Conservation (phyloP, 2,329 filamentous ascomycete genomes). For the Arthrobotrys sinensis region DNA sequence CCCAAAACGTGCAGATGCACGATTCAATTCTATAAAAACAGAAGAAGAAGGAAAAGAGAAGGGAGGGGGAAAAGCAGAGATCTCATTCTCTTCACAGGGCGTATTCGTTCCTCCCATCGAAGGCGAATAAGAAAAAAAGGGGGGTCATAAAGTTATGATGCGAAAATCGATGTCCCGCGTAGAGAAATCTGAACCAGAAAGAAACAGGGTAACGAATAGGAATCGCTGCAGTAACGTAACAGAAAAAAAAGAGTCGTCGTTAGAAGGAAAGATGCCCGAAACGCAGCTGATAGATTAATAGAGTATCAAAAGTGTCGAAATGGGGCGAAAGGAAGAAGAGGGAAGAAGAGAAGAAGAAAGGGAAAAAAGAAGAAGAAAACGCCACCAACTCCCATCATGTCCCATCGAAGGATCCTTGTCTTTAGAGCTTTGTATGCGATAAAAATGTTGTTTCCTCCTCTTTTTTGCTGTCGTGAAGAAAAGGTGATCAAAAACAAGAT, state of each 20-base stretch:
- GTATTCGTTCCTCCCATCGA: background rate
- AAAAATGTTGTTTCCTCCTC: constrained; percentile 23
- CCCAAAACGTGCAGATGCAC: background rate
- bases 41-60: background rate
- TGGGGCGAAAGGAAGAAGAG: constrained; percentile 9
- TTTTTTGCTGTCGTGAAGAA: constrained; percentile 27
- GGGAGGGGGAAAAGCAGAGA: background rate
- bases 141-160: background rate
- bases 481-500: constrained; percentile 29
- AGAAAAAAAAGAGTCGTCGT: constrained; percentile 12
- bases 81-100: background rate
- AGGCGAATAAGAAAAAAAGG: constrained; percentile 5
- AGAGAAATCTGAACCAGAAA: constrained; percentile 27
- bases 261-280: constrained; percentile 3
- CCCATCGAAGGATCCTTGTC: constrained; percentile 1
- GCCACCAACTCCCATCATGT: constrained; percentile 42
- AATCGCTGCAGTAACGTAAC: constrained; percentile 13
- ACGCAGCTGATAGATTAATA: constrained; percentile 13
- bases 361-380: constrained; percentile 17
- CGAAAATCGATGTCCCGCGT: background rate
- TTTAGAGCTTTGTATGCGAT: constrained; percentile 31
- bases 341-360: constrained; percentile 8
- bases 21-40: constrained; percentile 5
- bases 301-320: constrained; percentile 3
- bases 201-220: constrained; percentile 13